Evolutionary conservation across 2,329 filamentous ascomycete genomes (phyloP).

Genomic region (Dryadomyces sulphureus): DNA sequence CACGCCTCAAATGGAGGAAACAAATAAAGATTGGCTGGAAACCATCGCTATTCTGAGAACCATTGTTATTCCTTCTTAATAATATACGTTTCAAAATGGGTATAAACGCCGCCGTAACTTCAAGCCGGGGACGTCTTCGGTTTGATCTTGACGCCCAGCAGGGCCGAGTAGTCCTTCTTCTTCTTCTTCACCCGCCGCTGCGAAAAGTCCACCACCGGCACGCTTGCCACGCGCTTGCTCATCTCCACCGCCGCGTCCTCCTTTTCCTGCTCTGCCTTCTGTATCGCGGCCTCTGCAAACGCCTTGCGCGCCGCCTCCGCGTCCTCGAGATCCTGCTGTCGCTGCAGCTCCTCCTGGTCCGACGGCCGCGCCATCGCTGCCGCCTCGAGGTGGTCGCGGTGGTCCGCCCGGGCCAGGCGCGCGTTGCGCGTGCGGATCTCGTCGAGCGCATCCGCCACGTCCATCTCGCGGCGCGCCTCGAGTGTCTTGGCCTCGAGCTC

Average conservation of each 20-base stretch:
- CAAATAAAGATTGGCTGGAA: no score
- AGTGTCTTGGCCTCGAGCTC: slow-evolving; percentile 87
- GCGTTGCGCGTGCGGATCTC: slow-evolving; percentile 90
- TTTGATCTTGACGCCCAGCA: slow-evolving; percentile 82
- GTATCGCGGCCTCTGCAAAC: slow-evolving; percentile 47
- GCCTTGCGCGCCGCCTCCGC: slow-evolving; percentile 66
- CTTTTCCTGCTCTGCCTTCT: slow-evolving; percentile 12
- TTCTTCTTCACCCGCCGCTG: slow-evolving; percentile 73
- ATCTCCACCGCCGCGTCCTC: background rate
- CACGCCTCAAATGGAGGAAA: no score
- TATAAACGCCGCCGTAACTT: no score
- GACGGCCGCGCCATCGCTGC: slow-evolving; percentile 35
- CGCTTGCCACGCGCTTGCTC: no score
- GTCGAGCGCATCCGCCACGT: slow-evolving; percentile 86
- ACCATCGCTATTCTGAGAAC: no score
- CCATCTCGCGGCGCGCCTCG: slow-evolving; percentile 92
- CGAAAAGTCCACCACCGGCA: slow-evolving; percentile 19
- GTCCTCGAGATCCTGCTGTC: slow-evolving; percentile 66
- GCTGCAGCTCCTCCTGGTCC: slow-evolving; percentile 44
- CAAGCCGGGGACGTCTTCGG: slow-evolving; percentile 32
- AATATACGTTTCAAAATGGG: no score
- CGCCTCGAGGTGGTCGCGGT: slow-evolving; percentile 48
- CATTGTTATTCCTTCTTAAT: no score
- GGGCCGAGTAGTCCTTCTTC: slow-evolving; percentile 60
- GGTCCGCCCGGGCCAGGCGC: slow-evolving; percentile 60